Percentiles rank a stretch among this genome's conserved stretches.
Evolutionary conservation across 2,329 filamentous ascomycete genomes (phyloP).

Genomic region (Xylaria polymorpha): DNA sequence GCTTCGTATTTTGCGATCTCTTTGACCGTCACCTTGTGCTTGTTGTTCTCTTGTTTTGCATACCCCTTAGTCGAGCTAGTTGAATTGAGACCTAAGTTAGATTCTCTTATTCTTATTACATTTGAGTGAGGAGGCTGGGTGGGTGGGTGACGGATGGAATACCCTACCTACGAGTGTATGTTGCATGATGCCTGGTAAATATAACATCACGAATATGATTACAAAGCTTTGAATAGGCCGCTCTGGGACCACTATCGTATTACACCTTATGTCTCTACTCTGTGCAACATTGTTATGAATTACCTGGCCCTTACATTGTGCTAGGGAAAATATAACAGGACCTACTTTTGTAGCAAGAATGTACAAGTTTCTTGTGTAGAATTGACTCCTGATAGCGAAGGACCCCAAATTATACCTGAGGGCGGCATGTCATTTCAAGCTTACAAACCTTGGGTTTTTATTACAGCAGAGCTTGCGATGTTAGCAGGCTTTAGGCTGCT

Average conservation of each 20-base stretch:
- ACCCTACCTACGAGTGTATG: slow-evolving; percentile 11
- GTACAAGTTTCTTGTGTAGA: not conserved
- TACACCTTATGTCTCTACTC: not conserved
- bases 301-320: too few relatives aligned
- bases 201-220: slow-evolving; percentile 10
- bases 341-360: not conserved
- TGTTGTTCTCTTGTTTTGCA: slow-evolving; percentile 9
- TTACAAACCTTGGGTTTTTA: not conserved
- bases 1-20: not conserved
- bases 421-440: not conserved
- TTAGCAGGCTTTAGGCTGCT: not conserved
- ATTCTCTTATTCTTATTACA: not conserved
- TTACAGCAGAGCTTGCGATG: not conserved
- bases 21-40: not conserved
- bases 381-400: not conserved
- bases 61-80: not conserved
- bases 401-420: not conserved
- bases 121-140: not conserved
- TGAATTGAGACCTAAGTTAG: not conserved
- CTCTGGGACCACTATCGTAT: not conserved
- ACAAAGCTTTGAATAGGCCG: slow-evolving; percentile 1
- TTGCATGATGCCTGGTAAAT: slow-evolving; percentile 6
- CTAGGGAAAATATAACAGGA: not conserved
- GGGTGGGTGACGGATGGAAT: not conserved
- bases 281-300: not conserved